A percentile compares a stretch with the other conserved stretches of the same genome.
Evolutionary conservation across 345 rosid species (phyloP).

Genomic region (Erucastrum elatum): DNA sequence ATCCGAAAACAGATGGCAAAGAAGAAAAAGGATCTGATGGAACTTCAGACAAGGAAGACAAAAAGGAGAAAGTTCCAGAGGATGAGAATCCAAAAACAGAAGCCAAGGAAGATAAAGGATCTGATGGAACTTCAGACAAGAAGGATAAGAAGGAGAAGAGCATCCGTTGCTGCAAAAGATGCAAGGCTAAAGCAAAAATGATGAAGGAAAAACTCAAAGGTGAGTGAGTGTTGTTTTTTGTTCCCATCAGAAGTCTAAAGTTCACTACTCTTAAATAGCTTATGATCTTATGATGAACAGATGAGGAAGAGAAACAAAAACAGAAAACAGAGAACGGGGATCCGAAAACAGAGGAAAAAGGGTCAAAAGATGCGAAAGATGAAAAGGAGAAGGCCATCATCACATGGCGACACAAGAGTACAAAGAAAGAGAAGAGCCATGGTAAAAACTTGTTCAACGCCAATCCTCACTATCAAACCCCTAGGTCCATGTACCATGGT

Average conservation of each 20-base stretch:
- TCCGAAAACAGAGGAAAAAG: conserved; percentile 14
- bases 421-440: conserved; percentile 22
- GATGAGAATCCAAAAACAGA: conserved; percentile 12
- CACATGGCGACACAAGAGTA: conserved; percentile 28
- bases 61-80: conserved; percentile 26
- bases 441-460: neutral
- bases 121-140: neutral
- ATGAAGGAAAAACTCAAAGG: conserved; percentile 20
- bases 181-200: conserved; percentile 24
- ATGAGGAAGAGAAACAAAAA: neutral
- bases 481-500: conserved; percentile 7
- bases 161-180: conserved; percentile 22
- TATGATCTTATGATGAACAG: conserved; percentile 26
- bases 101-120: conserved; percentile 2
- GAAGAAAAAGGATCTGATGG: neutral
- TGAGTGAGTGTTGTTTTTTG: conserved; percentile 11
- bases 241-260: neutral
- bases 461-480: neutral
- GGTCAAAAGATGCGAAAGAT: neutral
- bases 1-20: conserved; percentile 18
- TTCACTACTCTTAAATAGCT: conserved; percentile 3
- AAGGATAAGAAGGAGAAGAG: conserved; percentile 22
- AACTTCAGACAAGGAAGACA: neutral
- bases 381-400: conserved; percentile 20
- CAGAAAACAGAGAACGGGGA: conserved; percentile 10